Base-by-base conservation (phyloP, 768 basidiomycete species). In the Chalciporus piperatus region DNA sequence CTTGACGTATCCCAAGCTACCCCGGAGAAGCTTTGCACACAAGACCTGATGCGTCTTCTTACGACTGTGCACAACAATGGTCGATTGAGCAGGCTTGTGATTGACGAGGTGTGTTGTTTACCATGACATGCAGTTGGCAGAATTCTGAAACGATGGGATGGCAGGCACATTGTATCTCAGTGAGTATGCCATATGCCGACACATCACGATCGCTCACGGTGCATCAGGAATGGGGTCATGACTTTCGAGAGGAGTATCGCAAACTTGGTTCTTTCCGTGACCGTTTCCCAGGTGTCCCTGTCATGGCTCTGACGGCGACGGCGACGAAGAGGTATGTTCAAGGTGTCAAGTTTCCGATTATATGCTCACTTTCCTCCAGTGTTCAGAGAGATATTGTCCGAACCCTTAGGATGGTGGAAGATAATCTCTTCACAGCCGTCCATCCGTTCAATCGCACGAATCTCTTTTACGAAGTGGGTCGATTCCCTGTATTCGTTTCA, bases 221-320 rank as follows among this genome's bases (percentile, higher is more conserved):
- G n/a, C 16, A 2, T 25, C 55, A 89, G 85, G 89, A 91, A 74
- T 92, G 89, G 90, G 89, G 88, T 0, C 88, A 90, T 43, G 83
- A 89, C 59, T 91, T 91, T 63, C 81, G 91, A 22, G 74, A 66
- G 28, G 85, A 89, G 39, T 93, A 92, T 61, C 73, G 89, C 40
- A 77, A 73, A 22, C 74, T 94, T 20, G 91, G 90, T 5, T 64
- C 71, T 35, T 88, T 94, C 64, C 80, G 91, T 2, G 73, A 79
- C 33, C 75, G 73, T 25, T 92, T 84, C 60, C 77, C 78, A 1
- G 72, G 76, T 50, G 79, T 92, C 4, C 91, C 92, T 1, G 85
- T 94, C 58, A 93, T 92, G 88, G 91, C 91, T 4, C 68, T 93
- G 35, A 93, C 90, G 1, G 90, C 91, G 2, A 90, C 87, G 13